Evolutionary conservation across 2,329 filamentous ascomycete genomes (phyloP).

Genomic region (Fusarium brevicatenulatum): DNA sequence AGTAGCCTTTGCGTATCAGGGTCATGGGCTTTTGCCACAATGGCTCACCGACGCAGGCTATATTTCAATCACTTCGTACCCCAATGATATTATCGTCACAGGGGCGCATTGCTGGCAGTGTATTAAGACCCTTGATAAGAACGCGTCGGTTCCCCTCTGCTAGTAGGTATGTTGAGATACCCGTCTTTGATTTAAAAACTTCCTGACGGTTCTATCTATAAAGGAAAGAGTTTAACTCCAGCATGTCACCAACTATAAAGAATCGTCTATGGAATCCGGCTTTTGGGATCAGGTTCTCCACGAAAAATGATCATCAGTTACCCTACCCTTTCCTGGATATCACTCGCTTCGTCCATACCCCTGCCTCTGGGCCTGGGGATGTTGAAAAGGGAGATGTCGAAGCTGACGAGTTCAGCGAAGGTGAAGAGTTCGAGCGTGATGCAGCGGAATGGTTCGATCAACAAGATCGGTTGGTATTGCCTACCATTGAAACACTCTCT

Average conservation of each 20-base stretch:
- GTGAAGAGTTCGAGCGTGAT: constrained; percentile 42
- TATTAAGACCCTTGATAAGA: constrained; percentile 38
- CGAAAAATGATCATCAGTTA: constrained; percentile 26
- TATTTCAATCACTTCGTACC: constrained; percentile 17
- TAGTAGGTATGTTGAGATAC: constrained; percentile 33
- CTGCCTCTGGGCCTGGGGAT: not conserved
- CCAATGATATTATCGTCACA: constrained; percentile 36
- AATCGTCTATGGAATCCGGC: constrained; percentile 46
- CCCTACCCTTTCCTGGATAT: constrained; percentile 44
- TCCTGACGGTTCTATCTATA: constrained; percentile 8
- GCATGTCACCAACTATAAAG: constrained; percentile 33
- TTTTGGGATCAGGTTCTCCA: constrained; percentile 47
- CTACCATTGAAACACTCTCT: not conserved
- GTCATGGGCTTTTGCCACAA: constrained; percentile 40
- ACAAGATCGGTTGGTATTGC: constrained; percentile 26
- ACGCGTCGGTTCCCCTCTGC: constrained; percentile 20
- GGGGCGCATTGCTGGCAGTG: constrained; percentile 44
- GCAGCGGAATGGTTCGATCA: constrained; percentile 42
- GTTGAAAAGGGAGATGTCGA: not conserved
- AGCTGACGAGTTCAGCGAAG: constrained; percentile 35
- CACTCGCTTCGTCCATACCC: constrained; percentile 42
- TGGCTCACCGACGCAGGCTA: constrained; percentile 37
- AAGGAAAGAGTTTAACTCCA: constrained; percentile 19
- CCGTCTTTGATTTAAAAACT: constrained; percentile 4
- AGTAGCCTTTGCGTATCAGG: constrained; percentile 19